These are phyloP conservation scores for Aegilops tauschii DNA, from an alignment of 176 grass and related monocot genomes.

Conservation along the genomic window DNA sequence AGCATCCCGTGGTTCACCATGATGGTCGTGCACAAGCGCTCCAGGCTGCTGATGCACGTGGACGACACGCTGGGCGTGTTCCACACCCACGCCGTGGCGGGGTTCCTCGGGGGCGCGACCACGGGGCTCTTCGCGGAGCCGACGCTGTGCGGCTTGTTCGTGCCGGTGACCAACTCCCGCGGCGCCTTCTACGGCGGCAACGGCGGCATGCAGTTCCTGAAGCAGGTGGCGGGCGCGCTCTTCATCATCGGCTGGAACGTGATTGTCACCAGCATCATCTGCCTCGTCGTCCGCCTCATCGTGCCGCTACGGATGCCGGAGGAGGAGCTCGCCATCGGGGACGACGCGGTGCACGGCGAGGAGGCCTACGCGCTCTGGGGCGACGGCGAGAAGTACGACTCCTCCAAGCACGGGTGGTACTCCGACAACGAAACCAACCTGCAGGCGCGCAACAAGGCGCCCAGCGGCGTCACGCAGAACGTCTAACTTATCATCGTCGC, in stretches of 20 bases:
- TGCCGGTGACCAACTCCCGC: constrained; percentile 62
- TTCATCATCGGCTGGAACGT: constrained; percentile 86
- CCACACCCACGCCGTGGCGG: constrained; percentile 94
- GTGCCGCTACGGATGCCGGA: constrained; percentile 87
- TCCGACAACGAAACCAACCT: constrained; percentile 38
- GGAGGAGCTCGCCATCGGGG: constrained; percentile 83
- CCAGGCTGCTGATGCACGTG: constrained; percentile 59
- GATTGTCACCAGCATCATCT: constrained; percentile 62
- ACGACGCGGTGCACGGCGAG: constrained; percentile 80
- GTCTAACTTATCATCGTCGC: constrained; percentile 19
- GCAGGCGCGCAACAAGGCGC: constrained; percentile 39
- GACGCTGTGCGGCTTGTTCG: constrained; percentile 61
- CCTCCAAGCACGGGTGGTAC: constrained; percentile 70
- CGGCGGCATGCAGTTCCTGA: constrained; percentile 58
- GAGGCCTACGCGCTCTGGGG: constrained; percentile 81
- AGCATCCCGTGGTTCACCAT: constrained; percentile 99
- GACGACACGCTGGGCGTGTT: constrained; percentile 96
- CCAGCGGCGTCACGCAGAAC: constrained; percentile 70
- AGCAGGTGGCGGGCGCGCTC: constrained; percentile 69
- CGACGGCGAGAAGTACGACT: constrained; percentile 95
- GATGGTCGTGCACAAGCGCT: constrained; percentile 98
- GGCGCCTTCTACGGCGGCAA: constrained; percentile 75
- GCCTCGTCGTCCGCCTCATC: constrained; percentile 42
- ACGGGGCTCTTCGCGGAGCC: constrained; percentile 93
- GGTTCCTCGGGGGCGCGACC: constrained; percentile 68